Evolutionary conservation across 495 filamentous ascomycete species (phyloP).

Genomic region (Pyrenula aspistea): DNA sequence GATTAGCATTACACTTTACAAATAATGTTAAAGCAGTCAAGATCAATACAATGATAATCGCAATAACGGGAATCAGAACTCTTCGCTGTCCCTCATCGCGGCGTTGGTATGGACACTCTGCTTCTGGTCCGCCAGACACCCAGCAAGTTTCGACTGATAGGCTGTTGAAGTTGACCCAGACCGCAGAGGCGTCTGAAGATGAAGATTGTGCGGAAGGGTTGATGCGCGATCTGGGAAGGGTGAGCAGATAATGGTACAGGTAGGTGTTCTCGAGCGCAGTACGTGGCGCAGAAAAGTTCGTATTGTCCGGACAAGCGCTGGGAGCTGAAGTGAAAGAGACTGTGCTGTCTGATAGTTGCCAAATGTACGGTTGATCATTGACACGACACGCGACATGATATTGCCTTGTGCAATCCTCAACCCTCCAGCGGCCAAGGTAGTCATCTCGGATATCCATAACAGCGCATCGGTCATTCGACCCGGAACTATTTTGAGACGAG

Average conservation of each 20-base stretch:
- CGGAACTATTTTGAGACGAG: conserved; percentile 9
- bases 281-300: conserved; percentile 38
- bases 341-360: conserved; percentile 31
- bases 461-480: conserved; percentile 35
- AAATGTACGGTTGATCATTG: conserved; percentile 35
- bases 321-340: conserved; percentile 23
- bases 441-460: conserved; percentile 25
- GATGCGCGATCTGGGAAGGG: conserved; percentile 11
- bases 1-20: conserved; percentile 51
- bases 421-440: conserved; percentile 38
- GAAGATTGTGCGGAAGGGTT: conserved; percentile 7
- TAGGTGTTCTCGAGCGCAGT: conserved; percentile 52
- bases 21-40: conserved; percentile 48
- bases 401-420: conserved; percentile 36
- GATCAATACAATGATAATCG: conserved; percentile 45
- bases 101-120: conserved; percentile 39
- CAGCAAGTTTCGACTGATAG: conserved; percentile 44
- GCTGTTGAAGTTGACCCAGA: conserved; percentile 50
- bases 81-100: conserved; percentile 22
- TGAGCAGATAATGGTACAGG: conserved; percentile 25
- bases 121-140: conserved; percentile 37
- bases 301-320: conserved; percentile 25
- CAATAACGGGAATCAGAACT: conserved; percentile 48
- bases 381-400: conserved; percentile 44
- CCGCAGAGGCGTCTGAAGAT: conserved; percentile 9